These are phyloP conservation scores for Clitoria ternatea DNA, from an alignment of 306 rosid species.

Conservation along the genomic window DNA sequence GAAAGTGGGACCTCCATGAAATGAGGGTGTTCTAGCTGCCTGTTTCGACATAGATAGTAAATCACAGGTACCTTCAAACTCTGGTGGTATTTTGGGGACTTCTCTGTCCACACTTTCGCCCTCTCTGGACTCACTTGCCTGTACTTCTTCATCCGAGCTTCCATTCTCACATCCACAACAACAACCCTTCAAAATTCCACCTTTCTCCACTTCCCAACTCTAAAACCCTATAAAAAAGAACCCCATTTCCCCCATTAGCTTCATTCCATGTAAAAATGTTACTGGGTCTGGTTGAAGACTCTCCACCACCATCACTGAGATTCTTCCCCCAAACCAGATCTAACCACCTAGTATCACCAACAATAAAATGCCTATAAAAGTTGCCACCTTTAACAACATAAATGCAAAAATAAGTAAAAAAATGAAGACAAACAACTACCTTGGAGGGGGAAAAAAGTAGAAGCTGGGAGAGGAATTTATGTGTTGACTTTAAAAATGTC, in stretches of 20 bases:
- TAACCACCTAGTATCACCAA: not conserved
- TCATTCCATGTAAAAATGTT: not conserved
- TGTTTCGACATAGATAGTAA: constrained; percentile 82
- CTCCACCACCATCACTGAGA: not conserved
- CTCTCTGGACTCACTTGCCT: constrained; percentile 91
- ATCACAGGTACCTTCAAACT: constrained; percentile 76
- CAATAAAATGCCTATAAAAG: not conserved
- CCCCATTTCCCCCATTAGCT: constrained; percentile 19
- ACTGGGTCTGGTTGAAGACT: not conserved
- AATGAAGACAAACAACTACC: constrained; percentile 1
- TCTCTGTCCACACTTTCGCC: constrained; percentile 95
- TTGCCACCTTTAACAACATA: constrained; percentile 1
- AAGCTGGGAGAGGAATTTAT: constrained; percentile 19
- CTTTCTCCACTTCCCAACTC: not conserved
- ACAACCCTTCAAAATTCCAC: constrained; percentile 8
- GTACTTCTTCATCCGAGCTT: constrained; percentile 72
- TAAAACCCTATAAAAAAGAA: constrained; percentile 1
- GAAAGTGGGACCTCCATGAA: constrained; percentile 95
- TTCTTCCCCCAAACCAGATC: constrained; percentile 34
- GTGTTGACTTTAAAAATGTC: too few relatives aligned
- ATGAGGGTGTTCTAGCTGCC: constrained; percentile 96
- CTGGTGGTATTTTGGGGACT: constrained; percentile 84
- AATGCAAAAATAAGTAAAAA: not conserved
- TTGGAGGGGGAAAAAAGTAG: not conserved
- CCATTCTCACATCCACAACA: constrained; percentile 55